A percentile compares a stretch with the other conserved stretches of the same genome.
Conservation (phyloP, 805 yeast genomes). For the Cyberlindnera suaveolens region DNA sequence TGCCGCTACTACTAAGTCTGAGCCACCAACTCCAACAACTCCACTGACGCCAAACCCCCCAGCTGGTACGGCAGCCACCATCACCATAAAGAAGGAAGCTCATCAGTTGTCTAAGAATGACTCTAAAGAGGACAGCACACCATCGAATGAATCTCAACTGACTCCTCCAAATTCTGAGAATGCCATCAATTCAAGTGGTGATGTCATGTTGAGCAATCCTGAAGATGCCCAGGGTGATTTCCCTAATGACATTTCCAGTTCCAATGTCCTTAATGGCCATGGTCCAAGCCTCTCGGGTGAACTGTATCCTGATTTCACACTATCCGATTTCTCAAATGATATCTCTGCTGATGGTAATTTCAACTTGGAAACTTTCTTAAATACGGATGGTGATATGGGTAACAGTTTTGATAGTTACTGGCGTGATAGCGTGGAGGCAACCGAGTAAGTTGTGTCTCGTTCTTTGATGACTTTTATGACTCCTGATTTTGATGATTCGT, state of each 20-base stretch:
- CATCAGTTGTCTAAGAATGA: conserved; percentile 10
- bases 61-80: neutral
- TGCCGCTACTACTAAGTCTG: conserved; percentile 24
- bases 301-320: conserved; percentile 27
- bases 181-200: conserved; percentile 13
- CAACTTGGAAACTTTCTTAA: conserved; percentile 39
- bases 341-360: conserved; percentile 31
- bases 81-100: conserved; percentile 5
- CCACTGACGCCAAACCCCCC: conserved; percentile 30
- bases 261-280: conserved; percentile 12
- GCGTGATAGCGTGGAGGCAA: conserved; percentile 38
- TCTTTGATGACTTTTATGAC: neutral
- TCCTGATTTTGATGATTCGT: neutral
- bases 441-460: conserved; percentile 19
- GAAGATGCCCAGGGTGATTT: conserved; percentile 3
- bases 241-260: conserved; percentile 5
- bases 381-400: conserved; percentile 30
- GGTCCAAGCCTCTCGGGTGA: conserved; percentile 25
- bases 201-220: conserved; percentile 6
- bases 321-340: conserved; percentile 28
- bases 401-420: conserved; percentile 32
- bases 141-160: conserved; percentile 19
- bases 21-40: conserved; percentile 37
- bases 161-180: conserved; percentile 26
- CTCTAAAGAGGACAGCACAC: conserved; percentile 12